phyloP scores from a whole-genome alignment of 75 land plant genomes.

The Ceratopteris richardii region DNA sequence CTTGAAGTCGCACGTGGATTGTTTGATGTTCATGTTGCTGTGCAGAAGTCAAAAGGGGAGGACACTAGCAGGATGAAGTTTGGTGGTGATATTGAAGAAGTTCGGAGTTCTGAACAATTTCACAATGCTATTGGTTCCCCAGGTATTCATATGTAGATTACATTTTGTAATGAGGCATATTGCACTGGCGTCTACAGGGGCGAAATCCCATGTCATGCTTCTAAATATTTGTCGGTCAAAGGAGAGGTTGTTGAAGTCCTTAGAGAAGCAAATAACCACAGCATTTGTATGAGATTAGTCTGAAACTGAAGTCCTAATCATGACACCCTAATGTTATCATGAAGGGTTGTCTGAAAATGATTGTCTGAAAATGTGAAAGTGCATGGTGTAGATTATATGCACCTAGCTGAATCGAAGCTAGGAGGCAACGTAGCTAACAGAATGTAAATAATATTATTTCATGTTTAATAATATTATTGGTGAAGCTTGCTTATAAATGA shows the following conservation, averaged over 20 bases:
- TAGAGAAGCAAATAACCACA: not conserved
- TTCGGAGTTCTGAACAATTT: constrained; percentile 50
- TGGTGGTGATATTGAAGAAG: constrained; percentile 70
- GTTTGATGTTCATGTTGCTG: constrained; percentile 65
- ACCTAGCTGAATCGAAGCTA: no score
- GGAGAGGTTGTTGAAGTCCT: not conserved
- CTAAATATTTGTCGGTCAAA: not conserved
- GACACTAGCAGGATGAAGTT: constrained; percentile 42
- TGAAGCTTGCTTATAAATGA: no score
- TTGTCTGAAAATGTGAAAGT: no score
- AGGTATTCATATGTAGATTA: constrained; percentile 12
- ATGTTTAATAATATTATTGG: no score
- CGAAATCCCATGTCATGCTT: not conserved
- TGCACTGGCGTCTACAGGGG: no score
- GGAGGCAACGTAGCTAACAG: no score
- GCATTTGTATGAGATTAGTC: not conserved
- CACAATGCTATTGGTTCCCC: constrained; percentile 54
- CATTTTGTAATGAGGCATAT: no score
- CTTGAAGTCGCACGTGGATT: constrained; percentile 64
- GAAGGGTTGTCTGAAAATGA: no score
- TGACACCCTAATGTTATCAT: no score
- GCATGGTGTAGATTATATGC: no score
- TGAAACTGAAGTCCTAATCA: not conserved
- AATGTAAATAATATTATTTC: no score
- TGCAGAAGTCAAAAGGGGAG: constrained; percentile 66